phyloP scores from a whole-genome alignment of 495 filamentous ascomycete species.

The Rusavskia elegans region DNA sequence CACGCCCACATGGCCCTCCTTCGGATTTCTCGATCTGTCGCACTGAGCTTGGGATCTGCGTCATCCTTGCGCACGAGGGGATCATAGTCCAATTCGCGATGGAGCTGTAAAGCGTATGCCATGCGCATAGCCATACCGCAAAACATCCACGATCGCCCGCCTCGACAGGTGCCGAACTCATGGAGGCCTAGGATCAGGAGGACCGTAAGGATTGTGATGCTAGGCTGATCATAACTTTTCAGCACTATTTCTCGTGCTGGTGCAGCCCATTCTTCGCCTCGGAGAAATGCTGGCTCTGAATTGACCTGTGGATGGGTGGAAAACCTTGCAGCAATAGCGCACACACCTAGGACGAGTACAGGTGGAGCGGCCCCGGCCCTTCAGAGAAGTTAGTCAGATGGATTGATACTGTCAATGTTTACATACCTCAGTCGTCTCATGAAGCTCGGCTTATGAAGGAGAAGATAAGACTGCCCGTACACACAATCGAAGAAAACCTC shows the following conservation, averaged over 20 bases:
- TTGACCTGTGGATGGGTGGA: conserved; percentile 85
- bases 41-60: conserved; percentile 53
- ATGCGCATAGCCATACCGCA: conserved; percentile 90
- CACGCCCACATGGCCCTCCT: conserved; percentile 95
- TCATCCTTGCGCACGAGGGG: conserved; percentile 48
- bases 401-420: background rate
- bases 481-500: conserved; percentile 94
- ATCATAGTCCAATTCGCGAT: conserved; percentile 84
- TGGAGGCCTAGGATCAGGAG: conserved; percentile 79
- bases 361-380: conserved; percentile 57
- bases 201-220: conserved; percentile 86
- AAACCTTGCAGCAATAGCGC: conserved; percentile 84
- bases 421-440: conserved; percentile 65
- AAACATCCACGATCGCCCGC: conserved; percentile 87
- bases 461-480: conserved; percentile 86
- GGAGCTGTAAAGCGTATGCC: conserved; percentile 90
- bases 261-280: conserved; percentile 79
- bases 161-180: conserved; percentile 94
- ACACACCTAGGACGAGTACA: conserved; percentile 78
- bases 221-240: conserved; percentile 81
- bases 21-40: conserved; percentile 84
- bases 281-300: conserved; percentile 70
- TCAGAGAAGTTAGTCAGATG: conserved; percentile 1
- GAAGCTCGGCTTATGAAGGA: conserved; percentile 95
- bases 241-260: conserved; percentile 72